phyloP scores from a whole-genome alignment of 345 rosid species.

The Eucalyptus decipiens region DNA sequence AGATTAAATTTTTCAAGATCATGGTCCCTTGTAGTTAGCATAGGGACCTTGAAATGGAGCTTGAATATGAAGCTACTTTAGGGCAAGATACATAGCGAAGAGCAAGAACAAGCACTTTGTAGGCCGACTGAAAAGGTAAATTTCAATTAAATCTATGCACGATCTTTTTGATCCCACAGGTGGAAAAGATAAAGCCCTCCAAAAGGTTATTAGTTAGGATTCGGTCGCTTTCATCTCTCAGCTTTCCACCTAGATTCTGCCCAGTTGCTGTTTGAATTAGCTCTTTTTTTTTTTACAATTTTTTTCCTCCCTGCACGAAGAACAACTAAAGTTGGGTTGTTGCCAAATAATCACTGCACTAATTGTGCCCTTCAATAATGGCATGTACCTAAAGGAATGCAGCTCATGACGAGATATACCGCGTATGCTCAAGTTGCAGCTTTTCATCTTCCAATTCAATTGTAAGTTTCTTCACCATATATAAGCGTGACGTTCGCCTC shows the following conservation, averaged over 20 bases:
- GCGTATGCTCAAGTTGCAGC: background rate
- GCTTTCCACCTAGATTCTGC: background rate
- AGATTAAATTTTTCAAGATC: background rate
- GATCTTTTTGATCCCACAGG: background rate
- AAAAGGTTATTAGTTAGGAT: background rate
- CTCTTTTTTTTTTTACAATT: background rate
- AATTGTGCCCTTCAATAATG: background rate
- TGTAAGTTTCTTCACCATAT: background rate
- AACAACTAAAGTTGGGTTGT: background rate
- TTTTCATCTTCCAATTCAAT: background rate
- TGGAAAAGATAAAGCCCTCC: background rate
- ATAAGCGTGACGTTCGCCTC: background rate
- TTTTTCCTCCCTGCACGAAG: background rate
- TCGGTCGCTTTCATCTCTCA: background rate
- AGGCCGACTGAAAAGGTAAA: background rate
- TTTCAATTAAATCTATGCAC: background rate
- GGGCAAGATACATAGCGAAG: background rate
- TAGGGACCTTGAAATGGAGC: background rate
- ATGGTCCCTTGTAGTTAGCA: background rate
- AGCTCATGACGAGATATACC: background rate
- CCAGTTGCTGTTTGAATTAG: background rate
- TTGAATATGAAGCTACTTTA: background rate
- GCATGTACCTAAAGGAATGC: background rate
- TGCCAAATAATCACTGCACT: background rate
- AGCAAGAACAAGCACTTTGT: background rate